phyloP scores from a whole-genome alignment of 495 filamentous ascomycete species.

The Daldinia bambusicola region DNA sequence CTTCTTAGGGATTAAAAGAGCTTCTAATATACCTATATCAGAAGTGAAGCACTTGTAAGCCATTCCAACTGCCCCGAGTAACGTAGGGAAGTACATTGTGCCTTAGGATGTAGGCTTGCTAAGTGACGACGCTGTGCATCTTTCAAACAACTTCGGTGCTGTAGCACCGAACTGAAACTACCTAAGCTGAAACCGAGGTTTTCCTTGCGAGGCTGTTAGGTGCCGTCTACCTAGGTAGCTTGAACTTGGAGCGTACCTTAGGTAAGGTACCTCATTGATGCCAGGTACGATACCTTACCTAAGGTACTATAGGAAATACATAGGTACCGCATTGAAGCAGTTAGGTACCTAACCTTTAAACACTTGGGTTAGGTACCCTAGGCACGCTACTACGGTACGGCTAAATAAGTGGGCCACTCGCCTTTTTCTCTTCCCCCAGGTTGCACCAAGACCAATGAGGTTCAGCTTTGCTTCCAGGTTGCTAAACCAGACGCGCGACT shows the following conservation, averaged over 20 bases:
- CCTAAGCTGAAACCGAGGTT: conserved; percentile 9
- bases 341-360: too few relatives aligned
- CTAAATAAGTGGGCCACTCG: background rate
- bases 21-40: background rate
- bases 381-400: background rate
- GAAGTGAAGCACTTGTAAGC: background rate
- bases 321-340: too few relatives aligned
- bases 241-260: too few relatives aligned
- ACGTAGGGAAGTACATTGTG: too few relatives aligned
- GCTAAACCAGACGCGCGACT: conserved; percentile 32
- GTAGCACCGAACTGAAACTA: conserved; percentile 6
- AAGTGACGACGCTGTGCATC: conserved; percentile 5
- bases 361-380: background rate
- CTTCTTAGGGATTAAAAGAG: background rate
- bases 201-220: conserved; percentile 1
- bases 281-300: too few relatives aligned
- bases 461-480: background rate
- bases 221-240: background rate
- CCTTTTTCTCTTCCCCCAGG: conserved; percentile 5
- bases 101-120: too few relatives aligned
- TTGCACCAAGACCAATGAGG: conserved; percentile 12
- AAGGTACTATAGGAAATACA: too few relatives aligned
- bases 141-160: background rate
- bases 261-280: too few relatives aligned
- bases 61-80: background rate